Evolutionary conservation across 2,329 filamentous ascomycete species (phyloP).

Genomic region (Neonectria punicea): DNA sequence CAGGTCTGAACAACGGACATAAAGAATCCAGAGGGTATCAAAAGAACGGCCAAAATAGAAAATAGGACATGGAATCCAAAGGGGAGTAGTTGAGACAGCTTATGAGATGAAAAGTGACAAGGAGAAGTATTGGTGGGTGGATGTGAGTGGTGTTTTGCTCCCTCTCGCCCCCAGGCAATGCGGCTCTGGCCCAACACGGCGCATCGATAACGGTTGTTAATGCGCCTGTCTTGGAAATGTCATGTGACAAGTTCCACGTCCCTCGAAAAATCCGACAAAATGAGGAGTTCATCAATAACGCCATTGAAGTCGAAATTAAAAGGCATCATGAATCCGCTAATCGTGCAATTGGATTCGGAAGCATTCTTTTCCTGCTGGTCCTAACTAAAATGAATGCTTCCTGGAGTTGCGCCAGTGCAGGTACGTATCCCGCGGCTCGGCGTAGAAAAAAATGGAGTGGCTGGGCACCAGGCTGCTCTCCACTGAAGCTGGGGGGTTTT

Average conservation of each 20-base stretch:
- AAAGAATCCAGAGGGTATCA: background rate
- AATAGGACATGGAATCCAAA: background rate
- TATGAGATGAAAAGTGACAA: conserved; percentile 15
- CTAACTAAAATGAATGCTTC: conserved; percentile 48
- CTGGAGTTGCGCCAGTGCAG: conserved; percentile 42
- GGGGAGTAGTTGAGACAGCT: background rate
- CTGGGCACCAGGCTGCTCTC: conserved; percentile 38
- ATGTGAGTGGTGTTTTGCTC: conserved; percentile 29
- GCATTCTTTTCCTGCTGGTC: background rate
- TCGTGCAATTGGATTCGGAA: background rate
- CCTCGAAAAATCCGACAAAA: conserved; percentile 2
- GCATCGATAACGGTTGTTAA: conserved; percentile 43
- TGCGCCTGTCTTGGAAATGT: background rate
- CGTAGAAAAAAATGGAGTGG: conserved; percentile 41
- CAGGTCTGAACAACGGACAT: background rate
- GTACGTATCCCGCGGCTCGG: conserved; percentile 12
- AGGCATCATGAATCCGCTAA: background rate
- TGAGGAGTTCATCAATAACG: background rate
- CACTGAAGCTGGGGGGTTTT: background rate
- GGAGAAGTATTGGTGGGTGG: conserved; percentile 18
- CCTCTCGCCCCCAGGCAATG: conserved; percentile 20
- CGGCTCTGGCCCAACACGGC: conserved; percentile 42
- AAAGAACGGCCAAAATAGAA: background rate
- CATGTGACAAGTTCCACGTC: background rate
- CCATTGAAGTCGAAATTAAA: too few species aligned